A percentile compares a stretch with the other conserved stretches of the same genome.
phyloP scores from a whole-genome alignment of 805 yeast species.

The Cyberlindnera japonica region DNA sequence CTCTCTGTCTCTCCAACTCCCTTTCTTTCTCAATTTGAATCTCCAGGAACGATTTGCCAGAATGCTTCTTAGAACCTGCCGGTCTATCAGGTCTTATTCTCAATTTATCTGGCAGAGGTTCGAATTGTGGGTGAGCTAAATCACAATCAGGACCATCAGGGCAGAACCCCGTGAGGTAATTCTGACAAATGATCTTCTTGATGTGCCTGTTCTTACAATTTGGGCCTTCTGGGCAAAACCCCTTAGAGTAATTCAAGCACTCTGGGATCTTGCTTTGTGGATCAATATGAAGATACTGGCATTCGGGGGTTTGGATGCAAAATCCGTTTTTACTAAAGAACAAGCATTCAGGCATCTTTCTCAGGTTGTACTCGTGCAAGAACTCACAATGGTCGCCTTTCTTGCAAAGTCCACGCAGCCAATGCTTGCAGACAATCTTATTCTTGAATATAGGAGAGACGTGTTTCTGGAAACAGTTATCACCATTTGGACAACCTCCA shows the following conservation, averaged over 20 bases:
- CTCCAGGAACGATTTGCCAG: constrained; percentile 23
- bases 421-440: constrained; percentile 94
- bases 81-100: constrained; percentile 34
- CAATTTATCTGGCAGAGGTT: constrained; percentile 39
- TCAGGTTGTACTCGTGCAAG: constrained; percentile 86
- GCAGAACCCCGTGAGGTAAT: constrained; percentile 86
- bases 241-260: constrained; percentile 77
- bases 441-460: constrained; percentile 60
- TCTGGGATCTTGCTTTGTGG: constrained; percentile 86
- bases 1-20: constrained; percentile 17
- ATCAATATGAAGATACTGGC: constrained; percentile 88
- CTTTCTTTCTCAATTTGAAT: constrained; percentile 28
- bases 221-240: constrained; percentile 93
- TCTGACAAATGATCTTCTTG: constrained; percentile 69
- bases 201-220: constrained; percentile 78
- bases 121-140: constrained; percentile 79
- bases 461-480: constrained; percentile 84
- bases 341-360: constrained; percentile 96
- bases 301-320: constrained; percentile 92
- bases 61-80: constrained; percentile 12
- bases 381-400: constrained; percentile 96
- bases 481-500: constrained; percentile 79
- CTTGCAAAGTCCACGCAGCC: constrained; percentile 96
- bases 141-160: constrained; percentile 76
- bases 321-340: constrained; percentile 76